Evolutionary conservation across 495 filamentous ascomycete species (phyloP), one percentile per base, ranked within the genome.

Genomic region (Talaromyces borbonicus): DNA sequence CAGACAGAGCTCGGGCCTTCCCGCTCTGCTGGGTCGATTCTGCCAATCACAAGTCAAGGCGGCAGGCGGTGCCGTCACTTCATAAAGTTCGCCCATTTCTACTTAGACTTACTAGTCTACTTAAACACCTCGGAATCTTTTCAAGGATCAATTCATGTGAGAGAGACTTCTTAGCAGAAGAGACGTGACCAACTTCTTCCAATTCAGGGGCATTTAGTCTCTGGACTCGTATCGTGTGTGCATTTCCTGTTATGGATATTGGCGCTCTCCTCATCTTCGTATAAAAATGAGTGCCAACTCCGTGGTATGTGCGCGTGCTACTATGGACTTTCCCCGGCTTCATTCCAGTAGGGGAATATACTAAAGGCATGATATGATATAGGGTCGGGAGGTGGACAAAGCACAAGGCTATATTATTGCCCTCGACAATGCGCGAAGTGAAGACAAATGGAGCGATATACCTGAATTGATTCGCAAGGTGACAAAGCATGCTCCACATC

Each of bases 381-480:
- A 75, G 73, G 62, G 60, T 57, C 63, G 61, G 51, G 67, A 71
- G 49, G 55, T 56, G 36, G 73, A 73, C 47, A 98, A 98, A 69
- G 88, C 82, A 39, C 74, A 73, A 49, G 77, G 80, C 55, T 95
- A 95, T 63, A 71, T 90, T 52, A 70, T 74, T 57, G 78, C 77
- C 65, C 78, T 98, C 52, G 86, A 97, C 57, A 75, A 78, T 53
- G 87, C 87, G 52, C 84, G 92, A 48, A 92, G 85, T 58, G 79
- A 90, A 56, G 87, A 86, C 23, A 80, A 77, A 56, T 98, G 92
- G 92, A 75, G 85, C 49, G 84, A 84, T 23, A 75, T 96, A n/a
- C 84, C 84, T 23, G 92, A 96, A 66, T 70, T 95, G 49, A 79
- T 85, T 53, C 78, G 88, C 53, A 97, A 98, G 65, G 77, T 96